phyloP scores from a whole-genome alignment of 345 rosid species.

The Populus euphratica region DNA sequence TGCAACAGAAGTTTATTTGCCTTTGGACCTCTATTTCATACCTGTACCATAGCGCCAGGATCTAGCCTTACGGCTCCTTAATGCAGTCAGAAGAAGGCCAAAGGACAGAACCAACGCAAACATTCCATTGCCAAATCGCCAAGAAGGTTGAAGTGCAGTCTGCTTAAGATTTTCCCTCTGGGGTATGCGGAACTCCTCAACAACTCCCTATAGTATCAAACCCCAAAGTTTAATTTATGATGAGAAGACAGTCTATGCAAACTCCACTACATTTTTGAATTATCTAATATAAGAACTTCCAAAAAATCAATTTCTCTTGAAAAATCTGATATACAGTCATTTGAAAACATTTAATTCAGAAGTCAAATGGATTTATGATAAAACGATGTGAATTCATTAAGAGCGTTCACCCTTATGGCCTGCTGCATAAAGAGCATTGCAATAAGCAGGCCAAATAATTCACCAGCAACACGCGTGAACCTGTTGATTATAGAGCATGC shows the following conservation, averaged over 20 bases:
- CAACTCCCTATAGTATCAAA: conserved; percentile 53
- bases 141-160: conserved; percentile 61
- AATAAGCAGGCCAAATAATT: conserved; percentile 84
- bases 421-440: conserved; percentile 95
- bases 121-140: conserved; percentile 96
- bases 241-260: background rate
- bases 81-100: conserved; percentile 70
- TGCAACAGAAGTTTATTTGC: background rate
- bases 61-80: conserved; percentile 81
- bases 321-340: background rate
- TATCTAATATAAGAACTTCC: background rate
- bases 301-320: background rate
- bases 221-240: background rate
- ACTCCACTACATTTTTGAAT: background rate
- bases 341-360: conserved; percentile 6
- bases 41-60: conserved; percentile 90
- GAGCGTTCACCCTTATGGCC: conserved; percentile 68
- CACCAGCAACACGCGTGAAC: conserved; percentile 91
- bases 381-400: background rate
- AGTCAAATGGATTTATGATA: background rate
- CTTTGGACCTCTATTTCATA: conserved; percentile 14
- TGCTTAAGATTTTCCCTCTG: conserved; percentile 62
- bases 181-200: conserved; percentile 80
- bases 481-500: conserved; percentile 93
- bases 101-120: conserved; percentile 76